Evolutionary conservation across 768 basidiomycete species (phyloP), one percentile per base, ranked within the genome.

Genomic region (Naganishia vishniacii): DNA sequence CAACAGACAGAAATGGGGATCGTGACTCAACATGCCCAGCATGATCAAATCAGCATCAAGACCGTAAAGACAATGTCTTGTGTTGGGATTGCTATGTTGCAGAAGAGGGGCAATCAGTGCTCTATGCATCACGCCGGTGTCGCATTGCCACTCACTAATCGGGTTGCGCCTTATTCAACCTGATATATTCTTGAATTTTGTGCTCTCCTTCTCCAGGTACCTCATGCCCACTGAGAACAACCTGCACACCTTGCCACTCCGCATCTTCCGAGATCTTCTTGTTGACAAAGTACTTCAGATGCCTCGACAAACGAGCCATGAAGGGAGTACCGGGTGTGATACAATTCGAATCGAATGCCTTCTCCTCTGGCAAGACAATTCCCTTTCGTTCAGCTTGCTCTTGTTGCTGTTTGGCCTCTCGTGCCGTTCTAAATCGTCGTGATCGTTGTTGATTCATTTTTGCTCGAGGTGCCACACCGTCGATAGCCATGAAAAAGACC

Each of bases 151-250:
- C 53, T 56, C 31, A 56, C 53, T 98, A 93, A 75, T 90, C 87
- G 8, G 88, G 89, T 77, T 98, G 95, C 31, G 95, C 93, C 70
- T 93, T 88, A 59, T 88, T 86, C 66, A 91, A 79, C 41, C 95
- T 87, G 75, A 99, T 98, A 78, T 93, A 99, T 76, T 97, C 95
- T 89, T 98, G 97, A 70, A 99, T 93, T 82, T 99, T 99, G 84
- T 99, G 95, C 75, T 99, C 95, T 65, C 95, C 95, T 78, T 99
- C 95, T 69, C 95, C 95, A 0, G 95, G 95, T 3, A 97, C 93
- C 71, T 99, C 94, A 77, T 98, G 92, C 12, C 95, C 95, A 29
- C 91, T 94, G 40, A 99, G 81, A 41, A 99, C 89, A 23, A 98
- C 91, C 72, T 91, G 82, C 44, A 98, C 85, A 61, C 87, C 83